Conservation (phyloP, 176 grass and related monocot genomes). For the Aegilops sharonensis region DNA sequence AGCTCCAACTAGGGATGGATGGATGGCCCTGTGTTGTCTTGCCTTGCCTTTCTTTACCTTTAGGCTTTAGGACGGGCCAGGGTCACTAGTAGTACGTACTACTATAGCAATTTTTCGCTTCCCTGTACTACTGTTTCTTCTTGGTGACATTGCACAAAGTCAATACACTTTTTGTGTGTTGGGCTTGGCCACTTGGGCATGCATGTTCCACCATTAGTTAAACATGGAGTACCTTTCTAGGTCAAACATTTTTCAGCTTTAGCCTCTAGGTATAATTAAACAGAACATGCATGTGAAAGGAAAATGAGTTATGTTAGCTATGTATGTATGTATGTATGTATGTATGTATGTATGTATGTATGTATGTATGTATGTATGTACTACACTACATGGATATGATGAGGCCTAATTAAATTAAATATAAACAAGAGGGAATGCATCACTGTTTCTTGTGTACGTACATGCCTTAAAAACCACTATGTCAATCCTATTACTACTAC, state of each 20-base stretch:
- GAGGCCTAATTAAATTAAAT: neutral
- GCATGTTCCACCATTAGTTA: neutral
- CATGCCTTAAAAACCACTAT: neutral
- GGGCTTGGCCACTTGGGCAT: neutral
- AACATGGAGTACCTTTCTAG: neutral
- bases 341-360: neutral
- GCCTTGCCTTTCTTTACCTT: neutral
- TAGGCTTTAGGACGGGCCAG: neutral
- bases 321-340: neutral
- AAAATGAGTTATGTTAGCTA: neutral
- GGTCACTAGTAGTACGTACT: neutral
- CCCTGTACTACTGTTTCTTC: neutral
- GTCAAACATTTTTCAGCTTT: constrained; percentile 25
- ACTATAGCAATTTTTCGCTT: neutral
- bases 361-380: neutral
- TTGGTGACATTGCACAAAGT: constrained; percentile 25
- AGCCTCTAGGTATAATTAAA: neutral
- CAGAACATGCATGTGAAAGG: neutral
- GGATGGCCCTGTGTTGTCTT: neutral
- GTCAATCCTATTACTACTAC: neutral
- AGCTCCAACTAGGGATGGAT: neutral
- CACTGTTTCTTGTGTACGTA: neutral
- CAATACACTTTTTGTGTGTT: neutral
- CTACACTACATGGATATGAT: neutral
- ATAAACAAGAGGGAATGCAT: neutral